Percentiles rank a stretch among this genome's conserved stretches.
Conservation (phyloP, 2,329 filamentous ascomycete genomes). For the Fonsecaea erecta region DNA sequence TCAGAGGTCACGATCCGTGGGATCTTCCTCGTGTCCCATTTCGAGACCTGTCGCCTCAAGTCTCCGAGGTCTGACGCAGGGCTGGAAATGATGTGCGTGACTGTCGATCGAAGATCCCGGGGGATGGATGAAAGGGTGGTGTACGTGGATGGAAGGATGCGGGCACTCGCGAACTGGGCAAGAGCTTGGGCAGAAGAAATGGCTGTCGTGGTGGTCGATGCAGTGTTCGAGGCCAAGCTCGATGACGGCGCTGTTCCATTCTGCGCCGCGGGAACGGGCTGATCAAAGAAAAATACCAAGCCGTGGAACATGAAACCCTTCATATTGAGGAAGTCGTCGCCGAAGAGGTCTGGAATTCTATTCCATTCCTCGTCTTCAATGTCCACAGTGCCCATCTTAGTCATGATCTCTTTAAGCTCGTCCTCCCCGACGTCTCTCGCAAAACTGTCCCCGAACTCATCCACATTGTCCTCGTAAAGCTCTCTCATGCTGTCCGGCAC, state of each 20-base stretch:
- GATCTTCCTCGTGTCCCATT: constrained; percentile 51
- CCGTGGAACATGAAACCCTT: constrained; percentile 57
- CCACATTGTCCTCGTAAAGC: constrained; percentile 61
- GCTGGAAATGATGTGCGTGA: constrained; percentile 67
- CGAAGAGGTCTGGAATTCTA: constrained; percentile 37
- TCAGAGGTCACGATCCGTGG: constrained; percentile 70
- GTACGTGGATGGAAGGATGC: constrained; percentile 44
- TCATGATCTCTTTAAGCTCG: constrained; percentile 58
- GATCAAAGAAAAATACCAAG: constrained; percentile 51
- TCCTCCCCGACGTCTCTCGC: constrained; percentile 68
- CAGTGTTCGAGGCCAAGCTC: not conserved
- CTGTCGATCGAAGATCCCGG: constrained; percentile 44
- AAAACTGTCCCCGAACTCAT: constrained; percentile 83
- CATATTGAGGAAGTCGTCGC: constrained; percentile 26
- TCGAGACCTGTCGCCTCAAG: constrained; percentile 41
- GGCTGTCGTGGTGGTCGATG: constrained; percentile 30
- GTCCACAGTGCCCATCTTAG: constrained; percentile 44
- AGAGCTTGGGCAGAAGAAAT: constrained; percentile 58
- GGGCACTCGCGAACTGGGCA: constrained; percentile 72
- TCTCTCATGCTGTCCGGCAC: constrained; percentile 61
- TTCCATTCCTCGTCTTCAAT: constrained; percentile 35
- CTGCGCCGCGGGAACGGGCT: not conserved
- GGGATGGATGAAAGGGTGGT: constrained; percentile 47
- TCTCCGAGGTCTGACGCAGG: constrained; percentile 50
- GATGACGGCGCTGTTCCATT: not conserved